phyloP scores from a whole-genome alignment of 1,284 basidiomycete genomes.

The Malassezia japonica region DNA sequence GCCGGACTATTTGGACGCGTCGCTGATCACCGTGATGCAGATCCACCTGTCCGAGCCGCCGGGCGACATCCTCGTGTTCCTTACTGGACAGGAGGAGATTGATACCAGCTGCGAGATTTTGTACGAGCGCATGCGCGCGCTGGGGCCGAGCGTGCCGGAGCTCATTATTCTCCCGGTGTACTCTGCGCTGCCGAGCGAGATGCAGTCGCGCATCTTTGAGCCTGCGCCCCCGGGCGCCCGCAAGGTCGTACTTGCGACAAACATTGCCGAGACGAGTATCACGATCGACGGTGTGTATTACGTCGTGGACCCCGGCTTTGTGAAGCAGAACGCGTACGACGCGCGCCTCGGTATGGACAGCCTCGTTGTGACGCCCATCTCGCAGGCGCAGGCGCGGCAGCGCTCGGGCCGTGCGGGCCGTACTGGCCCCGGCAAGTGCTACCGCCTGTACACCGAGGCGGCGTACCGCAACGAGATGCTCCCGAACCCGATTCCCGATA shows the following conservation, averaged over 20 bases:
- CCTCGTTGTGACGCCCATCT: constrained; percentile 94
- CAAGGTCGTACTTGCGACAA: constrained; percentile 96
- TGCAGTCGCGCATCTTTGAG: constrained; percentile 94
- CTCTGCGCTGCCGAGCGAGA: constrained; percentile 91
- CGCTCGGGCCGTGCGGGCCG: constrained; percentile 89
- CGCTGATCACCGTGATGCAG: constrained; percentile 97
- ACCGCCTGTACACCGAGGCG: constrained; percentile 92
- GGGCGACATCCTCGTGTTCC: constrained; percentile 89
- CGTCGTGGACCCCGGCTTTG: constrained; percentile 93
- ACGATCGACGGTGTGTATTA: constrained; percentile 99
- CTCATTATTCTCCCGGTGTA: constrained; percentile 94
- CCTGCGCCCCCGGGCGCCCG: constrained; percentile 90
- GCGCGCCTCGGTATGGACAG: constrained; percentile 97
- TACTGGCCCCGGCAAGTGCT: constrained; percentile 96
- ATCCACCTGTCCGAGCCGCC: constrained; percentile 96
- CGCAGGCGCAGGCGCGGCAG: constrained; percentile 93
- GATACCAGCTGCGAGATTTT: constrained; percentile 94
- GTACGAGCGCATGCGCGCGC: constrained; percentile 93
- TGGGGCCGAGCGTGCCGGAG: constrained; percentile 92
- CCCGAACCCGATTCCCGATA: constrained; percentile 93
- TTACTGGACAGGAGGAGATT: constrained; percentile 95
- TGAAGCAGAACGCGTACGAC: constrained; percentile 98
- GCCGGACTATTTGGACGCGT: constrained; percentile 93
- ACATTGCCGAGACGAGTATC: constrained; percentile 95
- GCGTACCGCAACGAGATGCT: constrained; percentile 98